These are phyloP conservation scores for Atkinsonella texensis DNA, from an alignment of 2,329 filamentous ascomycete genomes.

Conservation along the genomic window DNA sequence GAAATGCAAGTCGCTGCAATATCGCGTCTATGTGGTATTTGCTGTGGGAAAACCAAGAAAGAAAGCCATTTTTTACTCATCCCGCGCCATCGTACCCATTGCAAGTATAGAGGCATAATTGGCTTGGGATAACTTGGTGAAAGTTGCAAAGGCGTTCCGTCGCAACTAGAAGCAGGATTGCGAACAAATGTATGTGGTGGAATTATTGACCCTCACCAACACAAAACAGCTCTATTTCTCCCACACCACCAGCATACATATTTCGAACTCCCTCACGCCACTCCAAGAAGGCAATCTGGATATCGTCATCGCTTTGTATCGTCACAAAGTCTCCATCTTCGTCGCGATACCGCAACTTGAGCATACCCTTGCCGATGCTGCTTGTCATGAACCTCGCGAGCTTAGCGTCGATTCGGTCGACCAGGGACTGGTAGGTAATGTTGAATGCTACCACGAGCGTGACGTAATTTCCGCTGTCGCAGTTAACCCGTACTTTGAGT, in stretches of 20 bases:
- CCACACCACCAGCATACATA: constrained; percentile 56
- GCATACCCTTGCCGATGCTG: constrained; percentile 68
- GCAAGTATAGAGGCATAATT: not conserved
- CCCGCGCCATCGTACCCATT: not conserved
- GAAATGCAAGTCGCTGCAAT: constrained; percentile 16
- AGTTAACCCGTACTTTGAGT: constrained; percentile 91
- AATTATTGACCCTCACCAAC: constrained; percentile 33
- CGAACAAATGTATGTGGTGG: not conserved
- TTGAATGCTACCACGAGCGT: constrained; percentile 94
- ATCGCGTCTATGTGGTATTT: constrained; percentile 18
- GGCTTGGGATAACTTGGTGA: not conserved
- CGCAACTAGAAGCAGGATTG: not conserved
- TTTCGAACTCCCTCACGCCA: constrained; percentile 63
- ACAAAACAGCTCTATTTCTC: constrained; percentile 84
- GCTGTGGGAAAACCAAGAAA: not conserved
- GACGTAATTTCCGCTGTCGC: constrained; percentile 73
- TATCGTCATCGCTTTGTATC: constrained; percentile 91
- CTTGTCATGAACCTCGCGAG: constrained; percentile 75
- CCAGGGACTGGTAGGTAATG: constrained; percentile 85
- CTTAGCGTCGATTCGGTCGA: constrained; percentile 93
- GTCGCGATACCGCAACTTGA: constrained; percentile 83
- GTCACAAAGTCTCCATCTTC: constrained; percentile 88
- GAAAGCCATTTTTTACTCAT: not conserved
- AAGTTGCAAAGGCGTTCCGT: not conserved
- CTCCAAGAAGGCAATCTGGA: constrained; percentile 88